Conservation (phyloP, 371 early-diverging fungal species). For the Funneliformis caledonium region DNA sequence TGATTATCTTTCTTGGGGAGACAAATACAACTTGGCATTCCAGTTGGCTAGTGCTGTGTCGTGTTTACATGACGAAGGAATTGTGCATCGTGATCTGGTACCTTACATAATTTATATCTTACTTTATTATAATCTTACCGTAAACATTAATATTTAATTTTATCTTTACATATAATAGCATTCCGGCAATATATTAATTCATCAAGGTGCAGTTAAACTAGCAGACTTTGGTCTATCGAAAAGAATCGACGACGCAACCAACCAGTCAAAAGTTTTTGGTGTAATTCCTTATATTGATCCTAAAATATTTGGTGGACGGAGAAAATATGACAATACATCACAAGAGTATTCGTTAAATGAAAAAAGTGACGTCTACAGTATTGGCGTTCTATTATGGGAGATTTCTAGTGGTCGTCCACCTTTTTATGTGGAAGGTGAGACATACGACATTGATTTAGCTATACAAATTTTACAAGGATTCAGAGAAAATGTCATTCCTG, state of each 20-base stretch:
- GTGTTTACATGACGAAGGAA: conserved; percentile 6
- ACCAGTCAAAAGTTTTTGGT: not conserved
- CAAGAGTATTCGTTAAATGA: not conserved
- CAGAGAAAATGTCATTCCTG: not conserved
- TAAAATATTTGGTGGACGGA: not conserved
- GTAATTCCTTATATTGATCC: conserved; percentile 14
- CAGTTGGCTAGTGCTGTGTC: not conserved
- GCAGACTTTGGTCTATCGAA: conserved; percentile 31
- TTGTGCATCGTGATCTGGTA: conserved; percentile 35
- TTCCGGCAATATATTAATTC: conserved; percentile 31
- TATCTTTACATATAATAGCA: not conserved
- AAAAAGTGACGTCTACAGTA: conserved; percentile 17
- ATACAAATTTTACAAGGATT: not conserved
- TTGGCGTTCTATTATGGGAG: conserved; percentile 34
- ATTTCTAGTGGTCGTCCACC: conserved; percentile 16
- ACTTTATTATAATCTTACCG: too few species aligned
- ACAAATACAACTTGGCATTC: not conserved
- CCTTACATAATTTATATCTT: too few species aligned
- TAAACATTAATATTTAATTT: not conserved
- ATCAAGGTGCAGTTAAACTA: conserved; percentile 12
- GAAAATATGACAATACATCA: not conserved
- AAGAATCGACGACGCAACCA: not conserved
- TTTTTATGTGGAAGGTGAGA: not conserved
- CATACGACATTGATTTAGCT: not conserved
- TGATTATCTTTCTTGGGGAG: not conserved